phyloP scores from a whole-genome alignment of 2,329 filamentous ascomycete species.

The Amylocarpus encephaloides region DNA sequence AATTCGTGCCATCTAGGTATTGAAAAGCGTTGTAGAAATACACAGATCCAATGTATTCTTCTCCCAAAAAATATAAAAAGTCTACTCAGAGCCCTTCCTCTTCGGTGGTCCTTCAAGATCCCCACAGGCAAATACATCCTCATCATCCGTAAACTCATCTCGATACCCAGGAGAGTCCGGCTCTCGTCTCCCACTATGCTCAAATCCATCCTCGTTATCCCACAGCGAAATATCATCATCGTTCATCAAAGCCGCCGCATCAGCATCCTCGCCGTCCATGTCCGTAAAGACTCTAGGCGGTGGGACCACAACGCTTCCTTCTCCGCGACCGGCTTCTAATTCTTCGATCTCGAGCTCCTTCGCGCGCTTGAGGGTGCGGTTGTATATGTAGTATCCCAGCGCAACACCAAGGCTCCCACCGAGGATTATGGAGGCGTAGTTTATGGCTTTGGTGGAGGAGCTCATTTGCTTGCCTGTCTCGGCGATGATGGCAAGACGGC shows the following conservation, averaged over 20 bases:
- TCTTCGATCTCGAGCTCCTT: conserved; percentile 43
- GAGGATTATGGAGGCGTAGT: conserved; percentile 73
- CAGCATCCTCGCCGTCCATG: conserved; percentile 17
- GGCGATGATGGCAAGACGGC: conserved; percentile 73
- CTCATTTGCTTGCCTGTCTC: conserved; percentile 81
- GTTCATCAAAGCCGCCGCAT: conserved; percentile 27
- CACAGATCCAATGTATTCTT: neutral
- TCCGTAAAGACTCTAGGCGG: conserved; percentile 6
- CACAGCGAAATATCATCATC: conserved; percentile 32
- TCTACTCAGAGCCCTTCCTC: neutral
- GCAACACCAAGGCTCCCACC: conserved; percentile 64
- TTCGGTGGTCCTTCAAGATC: conserved; percentile 13
- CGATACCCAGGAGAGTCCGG: conserved; percentile 17
- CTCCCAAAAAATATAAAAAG: neutral
- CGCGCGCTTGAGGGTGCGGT: conserved; percentile 57
- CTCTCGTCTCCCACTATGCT: neutral
- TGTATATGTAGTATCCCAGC: conserved; percentile 83
- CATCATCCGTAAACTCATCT: conserved; percentile 29
- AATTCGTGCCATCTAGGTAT: neutral
- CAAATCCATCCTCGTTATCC: conserved; percentile 24
- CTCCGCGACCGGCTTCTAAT: conserved; percentile 20
- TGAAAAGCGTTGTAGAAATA: neutral
- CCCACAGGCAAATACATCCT: conserved; percentile 24
- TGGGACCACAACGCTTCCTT: conserved; percentile 1
- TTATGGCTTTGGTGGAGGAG: conserved; percentile 67